These are phyloP conservation scores for Corylus heterophylla DNA, from an alignment of 306 rosid species.

Conservation along the genomic window DNA sequence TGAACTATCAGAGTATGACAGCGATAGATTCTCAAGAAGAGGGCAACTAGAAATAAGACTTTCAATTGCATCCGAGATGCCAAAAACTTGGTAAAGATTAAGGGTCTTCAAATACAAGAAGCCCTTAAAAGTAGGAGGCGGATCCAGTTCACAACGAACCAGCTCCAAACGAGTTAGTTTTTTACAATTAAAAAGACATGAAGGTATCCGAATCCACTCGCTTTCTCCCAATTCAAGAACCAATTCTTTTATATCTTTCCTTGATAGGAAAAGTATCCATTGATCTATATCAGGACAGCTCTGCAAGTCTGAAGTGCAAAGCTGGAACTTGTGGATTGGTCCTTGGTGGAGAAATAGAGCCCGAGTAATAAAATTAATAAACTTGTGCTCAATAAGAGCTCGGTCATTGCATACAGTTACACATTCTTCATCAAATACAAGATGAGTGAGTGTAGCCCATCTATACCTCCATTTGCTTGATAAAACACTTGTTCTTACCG, in stretches of 20 bases:
- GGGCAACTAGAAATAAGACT: constrained; percentile 73
- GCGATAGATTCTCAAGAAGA: constrained; percentile 70
- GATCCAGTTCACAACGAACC: constrained; percentile 78
- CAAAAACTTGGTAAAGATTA: constrained; percentile 69
- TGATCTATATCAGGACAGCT: constrained; percentile 78
- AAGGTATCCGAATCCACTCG: constrained; percentile 74
- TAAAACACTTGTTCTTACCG: constrained; percentile 72
- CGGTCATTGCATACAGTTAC: constrained; percentile 38
- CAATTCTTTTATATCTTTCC: constrained; percentile 72
- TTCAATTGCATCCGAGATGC: constrained; percentile 70
- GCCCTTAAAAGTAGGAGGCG: constrained; percentile 65
- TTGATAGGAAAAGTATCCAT: constrained; percentile 87
- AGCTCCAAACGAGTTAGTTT: constrained; percentile 69
- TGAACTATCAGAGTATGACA: constrained; percentile 64
- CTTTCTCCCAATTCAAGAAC: constrained; percentile 70
- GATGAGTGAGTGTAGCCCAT: constrained; percentile 70
- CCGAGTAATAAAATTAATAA: constrained; percentile 59
- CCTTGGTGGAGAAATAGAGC: constrained; percentile 87
- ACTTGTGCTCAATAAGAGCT: constrained; percentile 31
- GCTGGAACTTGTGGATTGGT: constrained; percentile 84
- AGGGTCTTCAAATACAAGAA: constrained; percentile 66
- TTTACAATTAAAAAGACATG: constrained; percentile 71
- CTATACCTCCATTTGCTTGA: constrained; percentile 85
- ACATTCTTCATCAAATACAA: constrained; percentile 73
- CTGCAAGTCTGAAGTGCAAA: constrained; percentile 49